Percentiles rank a stretch among this genome's conserved stretches.
Evolutionary conservation across 179 eudicot genomes (phyloP).

Genomic region (Carnegiea gigantea): DNA sequence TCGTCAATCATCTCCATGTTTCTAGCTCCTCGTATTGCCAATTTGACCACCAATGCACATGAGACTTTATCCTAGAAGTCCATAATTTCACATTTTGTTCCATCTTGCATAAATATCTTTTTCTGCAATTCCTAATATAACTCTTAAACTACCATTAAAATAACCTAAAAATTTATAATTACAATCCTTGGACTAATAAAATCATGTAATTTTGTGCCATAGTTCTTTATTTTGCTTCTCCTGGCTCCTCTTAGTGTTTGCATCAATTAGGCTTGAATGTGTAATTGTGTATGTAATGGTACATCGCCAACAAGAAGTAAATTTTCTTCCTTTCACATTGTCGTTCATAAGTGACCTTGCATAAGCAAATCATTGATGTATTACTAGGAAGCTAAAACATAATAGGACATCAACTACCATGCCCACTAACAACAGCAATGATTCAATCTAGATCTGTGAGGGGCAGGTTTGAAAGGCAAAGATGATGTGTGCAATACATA

Average conservation of each 20-base stretch:
- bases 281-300: neutral
- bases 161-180: no score
- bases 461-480: neutral
- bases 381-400: neutral
- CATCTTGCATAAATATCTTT: neutral
- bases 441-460: neutral
- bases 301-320: neutral
- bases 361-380: neutral
- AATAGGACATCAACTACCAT: neutral
- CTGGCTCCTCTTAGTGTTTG: no score
- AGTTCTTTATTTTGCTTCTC: no score
- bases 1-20: neutral
- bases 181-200: no score
- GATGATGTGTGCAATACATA: neutral
- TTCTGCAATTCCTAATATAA: neutral
- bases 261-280: neutral
- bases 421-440: neutral
- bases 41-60: neutral
- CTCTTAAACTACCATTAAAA: no score
- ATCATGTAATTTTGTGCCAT: no score
- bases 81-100: neutral
- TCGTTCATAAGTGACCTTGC: neutral
- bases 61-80: neutral
- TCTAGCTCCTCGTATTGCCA: neutral
- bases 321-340: neutral